phyloP scores from a whole-genome alignment of 768 basidiomycete genomes.

The Glaciozyma martinii region DNA sequence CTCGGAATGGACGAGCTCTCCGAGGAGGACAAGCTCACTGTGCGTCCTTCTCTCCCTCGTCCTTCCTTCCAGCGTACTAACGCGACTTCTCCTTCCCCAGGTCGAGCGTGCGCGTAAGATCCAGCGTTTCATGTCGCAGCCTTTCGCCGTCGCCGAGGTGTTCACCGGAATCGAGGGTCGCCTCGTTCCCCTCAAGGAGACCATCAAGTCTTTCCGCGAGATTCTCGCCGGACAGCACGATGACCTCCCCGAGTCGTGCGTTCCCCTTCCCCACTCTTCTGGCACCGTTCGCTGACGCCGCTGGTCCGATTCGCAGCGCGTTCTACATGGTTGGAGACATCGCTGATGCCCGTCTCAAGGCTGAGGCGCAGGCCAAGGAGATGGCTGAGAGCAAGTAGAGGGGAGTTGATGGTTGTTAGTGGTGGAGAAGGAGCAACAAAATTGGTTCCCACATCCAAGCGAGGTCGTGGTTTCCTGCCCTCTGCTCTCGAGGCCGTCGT shows the following conservation, averaged over 20 bases:
- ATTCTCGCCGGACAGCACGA: conserved; percentile 87
- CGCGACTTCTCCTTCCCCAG: background rate
- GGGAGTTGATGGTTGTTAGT: too few species aligned
- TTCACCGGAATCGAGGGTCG: conserved; percentile 99
- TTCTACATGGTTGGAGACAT: too few species aligned
- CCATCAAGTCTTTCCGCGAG: conserved; percentile 60
- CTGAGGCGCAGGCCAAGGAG: too few species aligned
- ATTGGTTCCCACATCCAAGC: too few species aligned
- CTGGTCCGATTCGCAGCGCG: too few species aligned
- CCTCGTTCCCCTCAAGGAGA: conserved; percentile 93
- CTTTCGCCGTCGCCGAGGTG: conserved; percentile 93
- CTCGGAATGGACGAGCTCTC: conserved; percentile 99
- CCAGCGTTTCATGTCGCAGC: conserved; percentile 99
- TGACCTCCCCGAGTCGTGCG: conserved; percentile 55
- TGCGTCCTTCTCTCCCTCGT: conserved; percentile 5
- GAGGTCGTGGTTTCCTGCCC: too few species aligned
- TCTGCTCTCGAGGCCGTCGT: too few species aligned
- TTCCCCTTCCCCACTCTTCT: too few species aligned
- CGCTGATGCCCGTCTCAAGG: too few species aligned
- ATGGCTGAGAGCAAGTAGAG: too few species aligned
- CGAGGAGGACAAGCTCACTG: conserved; percentile 98
- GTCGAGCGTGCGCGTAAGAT: conserved; percentile 95
- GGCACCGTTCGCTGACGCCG: too few species aligned
- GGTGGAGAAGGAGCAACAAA: too few species aligned
- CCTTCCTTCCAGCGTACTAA: background rate